Base-by-base conservation (phyloP, 202 grass and related monocot species). In the Dendrocalamus latiflorus region DNA sequence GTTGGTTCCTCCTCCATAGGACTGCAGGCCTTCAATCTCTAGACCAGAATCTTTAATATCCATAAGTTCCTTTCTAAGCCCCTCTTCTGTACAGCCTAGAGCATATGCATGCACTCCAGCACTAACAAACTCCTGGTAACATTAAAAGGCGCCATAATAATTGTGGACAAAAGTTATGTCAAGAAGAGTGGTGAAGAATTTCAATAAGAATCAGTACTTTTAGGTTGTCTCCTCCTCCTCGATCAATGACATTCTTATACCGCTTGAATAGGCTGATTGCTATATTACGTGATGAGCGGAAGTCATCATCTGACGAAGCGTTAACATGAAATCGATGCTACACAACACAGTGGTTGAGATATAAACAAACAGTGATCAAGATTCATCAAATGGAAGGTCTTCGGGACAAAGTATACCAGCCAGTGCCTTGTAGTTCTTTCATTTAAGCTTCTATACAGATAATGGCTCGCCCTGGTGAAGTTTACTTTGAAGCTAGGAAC, bases 51-150 rank as follows among this genome's bases (percentile, higher is more conserved):
- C 89, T 78, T 86, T 90, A 9, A 95, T 82, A 77, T 89, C 84
- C 56, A 90, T 79, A 85, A 98, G 91, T 84, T 98, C 96, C 74
- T 89, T 93, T 77, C 92, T 93, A 72, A 98, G 80, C 48, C 92
- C 93, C 82, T 98, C 93, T 80, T 93, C 93, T 25, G 93, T 93
- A 90, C 95, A 98, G 6, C 95, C 93, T 58, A 98, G 89, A 44
- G 93, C 87, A 85, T 98, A 98, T 64, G 95, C 93, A 54, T 95
- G 93, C 69, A 95, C 95, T 48, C 93, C 91, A 83, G 93, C 95
- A 90, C 53, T 93, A 60, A 98, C 72, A 77, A 98, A 98, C 25
- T 93, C 95, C 95, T 98, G 78, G n/a, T n/a, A n/a, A n/a, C n/a
- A n/a, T n/a, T n/a, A n/a, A n/a, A n/a, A n/a, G n/a, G n/a, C n/a